A percentile compares a stretch with the other conserved stretches of the same genome.
phyloP scores from a whole-genome alignment of 352 stramenopile species.

The Pythium phragmiticola region DNA sequence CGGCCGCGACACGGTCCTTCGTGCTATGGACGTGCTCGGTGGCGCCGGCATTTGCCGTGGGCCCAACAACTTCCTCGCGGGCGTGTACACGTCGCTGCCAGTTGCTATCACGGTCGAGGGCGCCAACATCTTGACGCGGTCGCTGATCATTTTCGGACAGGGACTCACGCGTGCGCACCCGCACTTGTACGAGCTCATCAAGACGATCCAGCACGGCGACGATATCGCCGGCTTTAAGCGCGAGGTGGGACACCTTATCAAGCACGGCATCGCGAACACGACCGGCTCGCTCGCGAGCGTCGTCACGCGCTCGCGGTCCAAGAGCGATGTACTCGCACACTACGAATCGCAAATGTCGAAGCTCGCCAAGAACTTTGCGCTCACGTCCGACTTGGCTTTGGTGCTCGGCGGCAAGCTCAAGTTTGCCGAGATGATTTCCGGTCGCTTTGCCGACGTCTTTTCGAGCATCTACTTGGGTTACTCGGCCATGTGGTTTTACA shows the following conservation, averaged over 20 bases:
- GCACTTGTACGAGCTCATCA: constrained; percentile 97
- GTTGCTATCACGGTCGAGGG: constrained; percentile 98
- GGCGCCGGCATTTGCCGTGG: constrained; percentile 97
- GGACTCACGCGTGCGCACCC: constrained; percentile 97
- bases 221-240: constrained; percentile 93
- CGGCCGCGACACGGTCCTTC: constrained; percentile 94
- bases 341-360: constrained; percentile 98
- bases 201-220: constrained; percentile 94
- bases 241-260: constrained; percentile 93
- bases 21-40: constrained; percentile 97
- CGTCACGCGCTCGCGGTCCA: constrained; percentile 90
- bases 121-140: constrained; percentile 97
- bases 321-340: constrained; percentile 91
- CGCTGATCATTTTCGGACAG: constrained; percentile 98
- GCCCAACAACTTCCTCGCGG: constrained; percentile 95
- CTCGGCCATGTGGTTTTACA: constrained; percentile 96
- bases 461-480: constrained; percentile 97
- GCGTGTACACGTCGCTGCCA: constrained; percentile 95
- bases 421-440: constrained; percentile 98
- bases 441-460: constrained; percentile 96
- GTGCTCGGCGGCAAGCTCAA: constrained; percentile 97
- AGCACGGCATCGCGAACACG: constrained; percentile 93
- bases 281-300: constrained; percentile 85
- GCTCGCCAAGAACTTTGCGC: constrained; percentile 96
- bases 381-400: constrained; percentile 94